A percentile compares a stretch with the other conserved stretches of the same genome.
phyloP scores from a whole-genome alignment of 2,329 filamentous ascomycete species.

The Aspergillus ochraceus region DNA sequence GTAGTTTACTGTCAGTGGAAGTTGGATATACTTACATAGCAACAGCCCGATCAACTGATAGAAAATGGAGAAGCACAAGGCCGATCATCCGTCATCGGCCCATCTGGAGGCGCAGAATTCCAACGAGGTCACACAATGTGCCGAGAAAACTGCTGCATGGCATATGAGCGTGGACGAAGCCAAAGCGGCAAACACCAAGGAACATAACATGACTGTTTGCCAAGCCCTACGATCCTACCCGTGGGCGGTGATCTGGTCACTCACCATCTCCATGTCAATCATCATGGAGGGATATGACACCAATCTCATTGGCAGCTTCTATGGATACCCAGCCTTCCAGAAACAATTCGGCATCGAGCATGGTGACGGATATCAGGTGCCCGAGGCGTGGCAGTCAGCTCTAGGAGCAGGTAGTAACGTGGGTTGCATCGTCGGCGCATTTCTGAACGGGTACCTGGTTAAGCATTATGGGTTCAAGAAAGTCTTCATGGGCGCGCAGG shows the following conservation, averaged over 20 bases:
- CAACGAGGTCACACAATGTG: background rate
- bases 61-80: too few relatives aligned
- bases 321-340: slow-evolving; percentile 49
- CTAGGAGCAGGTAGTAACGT: slow-evolving; percentile 58
- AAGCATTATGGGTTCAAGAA: slow-evolving; percentile 39
- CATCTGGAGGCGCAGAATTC: too few relatives aligned
- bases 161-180: slow-evolving; percentile 1
- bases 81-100: too few relatives aligned
- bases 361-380: slow-evolving; percentile 43
- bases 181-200: slow-evolving; percentile 8
- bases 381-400: slow-evolving; percentile 59
- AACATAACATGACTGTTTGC: slow-evolving; percentile 13
- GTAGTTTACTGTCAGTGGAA: too few relatives aligned
- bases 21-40: too few relatives aligned
- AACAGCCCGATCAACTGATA: too few relatives aligned
- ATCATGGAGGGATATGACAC: slow-evolving; percentile 57
- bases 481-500: slow-evolving; percentile 52
- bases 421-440: slow-evolving; percentile 66
- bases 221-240: slow-evolving; percentile 19
- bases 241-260: slow-evolving; percentile 33
- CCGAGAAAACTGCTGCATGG: background rate
- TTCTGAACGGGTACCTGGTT: slow-evolving; percentile 65
- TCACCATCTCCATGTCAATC: slow-evolving; percentile 47
- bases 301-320: slow-evolving; percentile 50
- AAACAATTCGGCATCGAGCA: slow-evolving; percentile 29